These are phyloP conservation scores for Verticillium dahliae DNA, from an alignment of 2,329 filamentous ascomycete genomes.

Conservation along the genomic window DNA sequence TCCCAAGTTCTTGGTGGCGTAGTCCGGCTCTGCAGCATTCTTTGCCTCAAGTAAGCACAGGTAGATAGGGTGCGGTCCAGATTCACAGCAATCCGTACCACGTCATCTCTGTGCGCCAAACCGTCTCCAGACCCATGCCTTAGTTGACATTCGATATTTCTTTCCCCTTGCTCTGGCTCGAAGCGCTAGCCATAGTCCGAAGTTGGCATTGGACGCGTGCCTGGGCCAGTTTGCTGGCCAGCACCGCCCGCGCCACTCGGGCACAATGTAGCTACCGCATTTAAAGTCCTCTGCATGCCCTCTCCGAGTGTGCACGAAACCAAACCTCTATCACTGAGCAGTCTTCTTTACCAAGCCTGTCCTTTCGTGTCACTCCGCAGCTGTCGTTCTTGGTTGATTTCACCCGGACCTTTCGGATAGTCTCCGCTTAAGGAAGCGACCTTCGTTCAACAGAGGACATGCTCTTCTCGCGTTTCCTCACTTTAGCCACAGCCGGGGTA, in stretches of 20 bases:
- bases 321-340: neutral
- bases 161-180: neutral
- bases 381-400: neutral
- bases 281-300: neutral
- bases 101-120: neutral
- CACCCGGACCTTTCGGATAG: neutral
- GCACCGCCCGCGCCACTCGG: neutral
- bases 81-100: neutral
- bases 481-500: neutral
- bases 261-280: neutral
- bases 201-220: neutral
- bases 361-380: neutral
- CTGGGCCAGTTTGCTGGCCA: neutral
- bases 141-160: neutral
- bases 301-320: neutral
- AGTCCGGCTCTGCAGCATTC: neutral
- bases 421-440: neutral
- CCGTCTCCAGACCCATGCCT: neutral
- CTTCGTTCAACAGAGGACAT: neutral
- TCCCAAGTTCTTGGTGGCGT: neutral
- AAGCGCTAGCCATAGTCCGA: neutral
- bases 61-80: neutral
- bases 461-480: neutral
- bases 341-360: neutral
- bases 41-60: neutral